Evolutionary conservation across 345 rosid genomes (phyloP), one percentile per base, ranked within the genome.

Genomic region (Salix caprea): DNA sequence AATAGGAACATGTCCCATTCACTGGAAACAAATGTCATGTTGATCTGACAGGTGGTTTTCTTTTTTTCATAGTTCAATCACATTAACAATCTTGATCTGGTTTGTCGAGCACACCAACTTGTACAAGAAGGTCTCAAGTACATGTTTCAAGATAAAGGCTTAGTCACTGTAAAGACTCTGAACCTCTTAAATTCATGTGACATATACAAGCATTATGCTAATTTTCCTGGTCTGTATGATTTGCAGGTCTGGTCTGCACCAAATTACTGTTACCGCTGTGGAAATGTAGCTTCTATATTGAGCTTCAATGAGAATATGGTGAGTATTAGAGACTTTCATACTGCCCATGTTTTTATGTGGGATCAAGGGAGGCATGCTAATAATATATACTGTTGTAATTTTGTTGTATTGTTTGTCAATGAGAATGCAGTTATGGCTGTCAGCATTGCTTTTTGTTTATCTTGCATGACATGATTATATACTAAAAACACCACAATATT

Each of bases 111-210:
- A 4, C 99, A 96, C 85, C 99, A 93, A 84, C 97, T 96, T 81
- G 98, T 96, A 70, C 99, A 96, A 92, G 99, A 96, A 87, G 99
- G 98, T 73, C 99, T 96, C 72, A 96, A 96, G 76, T 96, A 93
- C 87, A 96, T 96, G 99, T 96, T 96, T 89, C 96, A 93, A 80
- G 99, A 96, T 82, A 96, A 96, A 87, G 99, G 99, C 90, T 91
- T 96, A 39, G 99, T 96, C 74, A 96, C 99, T 76, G 99, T 96
- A 84, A 85, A 87, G 61, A 77, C 62, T 58, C 67, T 71, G 9
- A 62, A 77, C 40, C 69, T 75, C 66, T 67, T 48, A 12, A 68
- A 23, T 65, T 48, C 14, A 65, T 36, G 12, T 65, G 36, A 32
- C 19, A 7, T 70, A 54, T 74, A 36, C 16, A 30, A 46, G 37